Base-by-base conservation (phyloP, 192 early-diverging fungal species). In the Bifiguratus adelaidae region DNA sequence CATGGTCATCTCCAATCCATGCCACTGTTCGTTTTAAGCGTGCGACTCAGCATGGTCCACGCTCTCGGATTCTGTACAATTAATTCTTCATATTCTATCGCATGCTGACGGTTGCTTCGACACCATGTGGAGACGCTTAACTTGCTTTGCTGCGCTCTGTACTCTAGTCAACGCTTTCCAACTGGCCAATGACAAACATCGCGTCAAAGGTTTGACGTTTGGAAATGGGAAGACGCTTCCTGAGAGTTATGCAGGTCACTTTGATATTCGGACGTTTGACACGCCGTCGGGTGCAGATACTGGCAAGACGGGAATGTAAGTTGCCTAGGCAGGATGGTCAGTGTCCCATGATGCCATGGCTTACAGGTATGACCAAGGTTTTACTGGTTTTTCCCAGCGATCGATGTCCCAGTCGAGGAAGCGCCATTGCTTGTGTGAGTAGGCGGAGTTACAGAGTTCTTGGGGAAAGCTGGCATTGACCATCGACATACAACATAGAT, bases 341-440 rank as follows among this genome's bases (percentile, higher is more conserved):
- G 32, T 34, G 11, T 34, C 32, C 16, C 37, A 20, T 6, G 37
- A 40, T 1, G 37, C 37, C 32, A 34, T 34, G 11, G 11, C 15
- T 34, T 11, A 15, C 32, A 34, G 32, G 32, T 2, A 5, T 19
- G 23, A 21, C 16, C 34, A 18, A 65, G 66, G 51, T 82, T 78
- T 40, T 91, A 85, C 60, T 86, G 85, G 85, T 91, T 71, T 52
- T 86, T 91, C 46, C 88, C 88, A 0, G 78, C 81, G 7, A 69
- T 80, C 45, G 61, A 73, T 18, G 77, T 81, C 15, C 53, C 62
- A 30, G 54, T 66, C 6, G 62, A 61, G 32, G 53, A 73, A 27
- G 77, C 87, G 30, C 85, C 88, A 4, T 66, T 90, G 36, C 41
- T 85, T 19, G 50, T 90, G 62, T 72, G 47, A 67, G 52, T 56